Conservation (phyloP, 164 flowering plant species). For the Stephania cephalantha region DNA sequence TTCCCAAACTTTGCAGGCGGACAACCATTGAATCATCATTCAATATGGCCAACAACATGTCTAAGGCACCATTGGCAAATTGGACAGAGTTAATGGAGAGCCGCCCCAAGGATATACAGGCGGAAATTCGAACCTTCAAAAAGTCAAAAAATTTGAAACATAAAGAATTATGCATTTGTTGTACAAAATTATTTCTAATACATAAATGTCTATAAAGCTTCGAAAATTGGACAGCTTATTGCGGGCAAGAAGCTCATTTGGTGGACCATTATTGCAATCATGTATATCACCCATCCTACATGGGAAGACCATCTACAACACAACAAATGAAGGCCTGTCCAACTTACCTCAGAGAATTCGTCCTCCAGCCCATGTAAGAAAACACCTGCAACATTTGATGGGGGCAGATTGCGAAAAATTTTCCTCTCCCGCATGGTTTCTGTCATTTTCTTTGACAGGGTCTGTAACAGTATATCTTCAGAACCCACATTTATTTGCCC, state of each 20-base stretch:
- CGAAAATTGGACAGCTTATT: too few species aligned
- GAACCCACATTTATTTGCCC: conserved; percentile 55
- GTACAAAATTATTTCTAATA: too few species aligned
- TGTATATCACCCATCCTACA: too few species aligned
- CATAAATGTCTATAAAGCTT: too few species aligned
- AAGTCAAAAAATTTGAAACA: not conserved
- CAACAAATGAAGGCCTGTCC: not conserved
- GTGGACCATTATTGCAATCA: too few species aligned
- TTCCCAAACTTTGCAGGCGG: conserved; percentile 54
- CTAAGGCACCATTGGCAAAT: conserved; percentile 55
- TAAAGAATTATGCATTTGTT: not conserved
- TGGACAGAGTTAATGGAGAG: conserved; percentile 37
- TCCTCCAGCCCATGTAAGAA: conserved; percentile 93
- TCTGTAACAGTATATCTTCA: conserved; percentile 57
- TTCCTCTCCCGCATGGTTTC: conserved; percentile 32
- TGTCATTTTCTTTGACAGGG: conserved; percentile 57
- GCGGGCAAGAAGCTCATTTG: too few species aligned
- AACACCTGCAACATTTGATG: conserved; percentile 63
- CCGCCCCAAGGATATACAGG: conserved; percentile 50
- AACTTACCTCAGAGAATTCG: conserved; percentile 68
- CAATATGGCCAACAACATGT: conserved; percentile 60
- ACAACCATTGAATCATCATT: conserved; percentile 66
- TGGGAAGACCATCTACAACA: not conserved
- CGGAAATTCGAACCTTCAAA: conserved; percentile 70
- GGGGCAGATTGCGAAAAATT: conserved; percentile 21